Conservation (phyloP, 495 filamentous ascomycete species). For the Parmelia sp. region DNA sequence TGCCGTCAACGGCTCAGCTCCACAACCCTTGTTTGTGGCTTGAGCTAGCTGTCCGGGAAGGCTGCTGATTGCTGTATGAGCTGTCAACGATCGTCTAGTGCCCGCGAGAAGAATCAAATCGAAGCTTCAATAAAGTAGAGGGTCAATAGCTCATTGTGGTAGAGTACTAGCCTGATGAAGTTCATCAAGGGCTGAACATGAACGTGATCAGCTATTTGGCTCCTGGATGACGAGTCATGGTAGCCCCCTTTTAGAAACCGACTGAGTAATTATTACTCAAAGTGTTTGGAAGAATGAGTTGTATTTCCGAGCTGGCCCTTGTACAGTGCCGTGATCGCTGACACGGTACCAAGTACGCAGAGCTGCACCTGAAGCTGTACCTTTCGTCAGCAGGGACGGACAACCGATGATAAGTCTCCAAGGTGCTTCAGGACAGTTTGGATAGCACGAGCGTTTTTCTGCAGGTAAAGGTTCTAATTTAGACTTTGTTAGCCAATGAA, state of each 20-base stretch:
- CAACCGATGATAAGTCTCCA: background rate
- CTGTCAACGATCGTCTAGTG: conserved; percentile 5
- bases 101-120: background rate
- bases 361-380: background rate
- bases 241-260: background rate
- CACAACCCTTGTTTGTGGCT: background rate
- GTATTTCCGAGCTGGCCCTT: background rate
- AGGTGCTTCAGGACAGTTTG: background rate
- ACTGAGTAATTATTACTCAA: background rate
- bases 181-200: background rate
- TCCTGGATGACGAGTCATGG: background rate
- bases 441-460: background rate
- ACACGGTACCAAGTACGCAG: background rate
- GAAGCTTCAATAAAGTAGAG: background rate
- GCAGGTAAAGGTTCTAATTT: background rate
- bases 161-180: background rate
- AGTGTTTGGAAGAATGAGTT: background rate
- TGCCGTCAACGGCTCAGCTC: background rate
- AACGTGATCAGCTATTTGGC: background rate
- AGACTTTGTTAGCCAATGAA: background rate
- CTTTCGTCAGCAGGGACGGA: background rate
- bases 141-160: background rate
- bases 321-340: background rate
- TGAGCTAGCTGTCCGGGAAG: conserved; percentile 1
- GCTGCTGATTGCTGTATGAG: background rate